Evolutionary conservation across 1,284 basidiomycete genomes (phyloP).

Genomic region (Ustilago xerochloae): DNA sequence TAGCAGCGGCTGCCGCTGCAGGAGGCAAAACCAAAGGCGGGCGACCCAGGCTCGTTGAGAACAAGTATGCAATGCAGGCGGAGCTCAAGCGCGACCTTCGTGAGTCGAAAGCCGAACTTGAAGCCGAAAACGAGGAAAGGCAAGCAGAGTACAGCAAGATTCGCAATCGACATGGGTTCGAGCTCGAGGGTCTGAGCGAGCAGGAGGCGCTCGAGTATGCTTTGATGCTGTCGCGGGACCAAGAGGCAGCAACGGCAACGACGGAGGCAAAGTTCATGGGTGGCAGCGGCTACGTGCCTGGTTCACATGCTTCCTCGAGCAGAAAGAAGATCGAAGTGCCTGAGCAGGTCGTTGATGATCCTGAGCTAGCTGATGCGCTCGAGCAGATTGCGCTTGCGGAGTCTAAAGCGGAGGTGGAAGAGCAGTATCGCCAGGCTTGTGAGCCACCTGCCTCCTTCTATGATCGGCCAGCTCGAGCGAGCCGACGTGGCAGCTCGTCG

Average conservation of each 20-base stretch:
- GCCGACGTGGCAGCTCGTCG: constrained; percentile 10
- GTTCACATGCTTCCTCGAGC: constrained; percentile 21
- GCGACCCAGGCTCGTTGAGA: constrained; percentile 20
- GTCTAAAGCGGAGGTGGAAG: constrained; percentile 33
- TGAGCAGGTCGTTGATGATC: constrained; percentile 33
- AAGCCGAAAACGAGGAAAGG: constrained; percentile 76
- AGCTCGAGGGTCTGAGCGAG: constrained; percentile 79
- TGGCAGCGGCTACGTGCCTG: constrained; percentile 27
- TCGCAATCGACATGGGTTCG: constrained; percentile 66
- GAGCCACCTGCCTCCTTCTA: constrained; percentile 23
- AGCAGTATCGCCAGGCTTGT: neutral
- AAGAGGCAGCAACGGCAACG: constrained; percentile 70
- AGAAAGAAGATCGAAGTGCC: constrained; percentile 22
- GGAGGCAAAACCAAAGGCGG: constrained; percentile 15
- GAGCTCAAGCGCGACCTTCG: constrained; percentile 62
- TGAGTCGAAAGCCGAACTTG: constrained; percentile 61
- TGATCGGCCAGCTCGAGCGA: neutral
- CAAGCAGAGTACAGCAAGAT: constrained; percentile 74
- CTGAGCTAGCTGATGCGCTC: constrained; percentile 51
- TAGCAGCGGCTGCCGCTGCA: constrained; percentile 19
- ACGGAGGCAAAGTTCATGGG: constrained; percentile 19
- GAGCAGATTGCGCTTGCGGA: constrained; percentile 57
- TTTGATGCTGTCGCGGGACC: constrained; percentile 85
- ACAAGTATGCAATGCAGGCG: constrained; percentile 48
- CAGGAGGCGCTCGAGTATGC: constrained; percentile 82